A percentile compares a stretch with the other conserved stretches of the same genome.
Conservation (phyloP, 306 rosid species). For the Fagus crenata region DNA sequence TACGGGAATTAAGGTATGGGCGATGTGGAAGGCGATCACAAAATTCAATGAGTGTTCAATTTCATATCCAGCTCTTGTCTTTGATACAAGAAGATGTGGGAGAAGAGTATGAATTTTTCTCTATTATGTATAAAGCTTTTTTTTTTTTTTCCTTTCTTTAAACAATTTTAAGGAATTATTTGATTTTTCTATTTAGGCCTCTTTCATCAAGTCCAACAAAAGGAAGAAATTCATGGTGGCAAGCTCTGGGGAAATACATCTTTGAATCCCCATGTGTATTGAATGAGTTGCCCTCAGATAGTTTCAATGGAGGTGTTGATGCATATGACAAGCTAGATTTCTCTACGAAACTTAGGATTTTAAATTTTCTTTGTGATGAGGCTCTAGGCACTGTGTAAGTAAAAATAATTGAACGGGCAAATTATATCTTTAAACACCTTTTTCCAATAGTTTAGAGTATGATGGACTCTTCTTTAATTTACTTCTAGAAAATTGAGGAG, state of each 20-base stretch:
- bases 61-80: slow-evolving; percentile 44
- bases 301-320: slow-evolving; percentile 27
- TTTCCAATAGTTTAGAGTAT: neutral
- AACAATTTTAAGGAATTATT: neutral
- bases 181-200: slow-evolving; percentile 31
- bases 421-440: neutral
- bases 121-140: neutral
- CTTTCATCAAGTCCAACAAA: slow-evolving; percentile 17
- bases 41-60: slow-evolving; percentile 38
- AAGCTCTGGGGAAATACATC: slow-evolving; percentile 40
- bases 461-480: slow-evolving; percentile 8
- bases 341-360: slow-evolving; percentile 42
- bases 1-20: slow-evolving; percentile 45
- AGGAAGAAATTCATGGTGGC: slow-evolving; percentile 41
- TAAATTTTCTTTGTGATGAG: slow-evolving; percentile 56
- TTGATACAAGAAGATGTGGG: slow-evolving; percentile 44
- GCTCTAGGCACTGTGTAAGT: slow-evolving; percentile 53
- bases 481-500: slow-evolving; percentile 43
- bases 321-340: slow-evolving; percentile 41
- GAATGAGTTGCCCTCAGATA: slow-evolving; percentile 34
- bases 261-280: slow-evolving; percentile 32
- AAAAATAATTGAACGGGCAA: neutral
- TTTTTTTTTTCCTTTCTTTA: neutral
- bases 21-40: slow-evolving; percentile 42
- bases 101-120: slow-evolving; percentile 40